Percentiles rank a stretch among this genome's conserved stretches.
phyloP scores from a whole-genome alignment of 2,329 filamentous ascomycete genomes.

The Colletotrichum musae region DNA sequence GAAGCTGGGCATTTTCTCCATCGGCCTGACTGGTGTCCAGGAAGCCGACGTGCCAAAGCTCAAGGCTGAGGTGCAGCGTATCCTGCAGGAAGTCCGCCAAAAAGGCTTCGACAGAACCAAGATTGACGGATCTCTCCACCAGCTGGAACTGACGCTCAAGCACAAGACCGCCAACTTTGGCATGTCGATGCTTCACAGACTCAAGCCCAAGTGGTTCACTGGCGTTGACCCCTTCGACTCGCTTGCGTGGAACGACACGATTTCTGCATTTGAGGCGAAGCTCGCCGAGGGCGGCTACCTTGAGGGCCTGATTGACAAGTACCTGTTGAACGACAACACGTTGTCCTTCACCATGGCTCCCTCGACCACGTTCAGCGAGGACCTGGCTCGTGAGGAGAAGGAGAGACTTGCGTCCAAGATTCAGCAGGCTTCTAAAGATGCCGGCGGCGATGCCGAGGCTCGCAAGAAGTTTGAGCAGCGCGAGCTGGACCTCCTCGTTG shows the following conservation, averaged over 20 bases:
- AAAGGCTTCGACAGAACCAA: slow-evolving; percentile 92
- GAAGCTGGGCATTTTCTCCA: slow-evolving; percentile 85
- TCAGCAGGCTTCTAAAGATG: slow-evolving; percentile 74
- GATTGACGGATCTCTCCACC: slow-evolving; percentile 93
- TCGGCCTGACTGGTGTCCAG: slow-evolving; percentile 91
- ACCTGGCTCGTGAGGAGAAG: slow-evolving; percentile 83
- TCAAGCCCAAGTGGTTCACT: slow-evolving; percentile 96
- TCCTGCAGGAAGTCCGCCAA: slow-evolving; percentile 77
- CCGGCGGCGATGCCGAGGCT: slow-evolving; percentile 80
- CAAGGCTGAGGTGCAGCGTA: slow-evolving; percentile 79
- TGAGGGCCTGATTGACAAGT: slow-evolving; percentile 88
- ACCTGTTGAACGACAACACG: slow-evolving; percentile 88
- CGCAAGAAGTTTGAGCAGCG: slow-evolving; percentile 80
- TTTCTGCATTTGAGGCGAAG: slow-evolving; percentile 84
- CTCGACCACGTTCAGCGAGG: slow-evolving; percentile 79
- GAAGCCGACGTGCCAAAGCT: slow-evolving; percentile 84
- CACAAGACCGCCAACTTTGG: slow-evolving; percentile 98
- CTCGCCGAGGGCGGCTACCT: slow-evolving; percentile 85
- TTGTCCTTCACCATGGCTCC: slow-evolving; percentile 96
- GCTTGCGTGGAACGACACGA: slow-evolving; percentile 91
- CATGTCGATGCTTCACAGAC: slow-evolving; percentile 88
- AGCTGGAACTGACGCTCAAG: slow-evolving; percentile 92
- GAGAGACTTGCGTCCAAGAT: slow-evolving; percentile 83
- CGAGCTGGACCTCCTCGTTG: slow-evolving; percentile 83
- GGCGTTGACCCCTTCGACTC: slow-evolving; percentile 93